Evolutionary conservation across 805 yeast genomes (phyloP), one percentile per base, ranked within the genome.

Genomic region (Wickerhamiella galacta): DNA sequence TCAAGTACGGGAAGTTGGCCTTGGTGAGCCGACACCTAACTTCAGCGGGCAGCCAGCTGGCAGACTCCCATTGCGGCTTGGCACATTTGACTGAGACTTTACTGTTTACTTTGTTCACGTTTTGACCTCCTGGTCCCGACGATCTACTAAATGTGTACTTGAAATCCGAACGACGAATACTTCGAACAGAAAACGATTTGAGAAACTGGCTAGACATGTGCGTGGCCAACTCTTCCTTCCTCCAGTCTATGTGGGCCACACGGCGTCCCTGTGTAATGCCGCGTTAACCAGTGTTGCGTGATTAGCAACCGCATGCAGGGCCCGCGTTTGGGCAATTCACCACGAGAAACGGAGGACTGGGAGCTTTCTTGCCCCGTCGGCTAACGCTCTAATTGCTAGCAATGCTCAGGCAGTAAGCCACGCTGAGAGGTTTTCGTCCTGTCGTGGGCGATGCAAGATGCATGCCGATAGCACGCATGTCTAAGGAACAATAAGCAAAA

Each of bases 91-190:
- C 48, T 0, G 80, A 72, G 6, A 83, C 80, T 45, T 79, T 75
- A 1, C 78, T 64, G 20, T 58, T 62, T 36, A 56, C 60, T 44
- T 80, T 80, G 51, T 80, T 80, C 8, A 81, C 92, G 46, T 81
- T 75, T 44, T 80, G 93, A 0, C 93, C 93, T 1, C 93, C 93
- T 0, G 93, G 81, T 0, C 93, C 93, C 21, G 83, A 69, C 0
- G 90, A 66, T 37, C 85, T 52, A 33, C 70, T 58, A 46, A 54
- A 75, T 3, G 60, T 40, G 2, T 66, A 47, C 2, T 55, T 53
- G 43, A 75, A 73, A 11, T 51, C 43, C 12, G 50, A 40, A 10
- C 56, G 48, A 1, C 79, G 80, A 2, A 75, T 57, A 5, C 9
- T 15, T 11, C 4, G 16, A 20, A 7, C 22, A 8, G 7, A 8